Evolutionary conservation across 2,329 filamentous ascomycete species (phyloP), one percentile per base, ranked within the genome.

Genomic region (Claviceps sp.): DNA sequence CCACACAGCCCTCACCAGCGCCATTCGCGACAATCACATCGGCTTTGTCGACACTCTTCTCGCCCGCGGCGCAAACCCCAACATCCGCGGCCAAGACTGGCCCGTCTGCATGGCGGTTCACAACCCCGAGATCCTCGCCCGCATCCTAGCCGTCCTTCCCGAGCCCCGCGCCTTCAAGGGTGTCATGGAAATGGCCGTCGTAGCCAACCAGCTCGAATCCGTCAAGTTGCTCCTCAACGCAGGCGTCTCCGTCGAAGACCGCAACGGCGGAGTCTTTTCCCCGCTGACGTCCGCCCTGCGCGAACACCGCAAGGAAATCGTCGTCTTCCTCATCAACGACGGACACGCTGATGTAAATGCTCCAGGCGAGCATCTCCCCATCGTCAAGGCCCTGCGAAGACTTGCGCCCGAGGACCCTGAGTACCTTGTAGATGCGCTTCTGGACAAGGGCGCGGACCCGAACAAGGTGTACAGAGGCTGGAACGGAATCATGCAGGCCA

Each of bases 261-360:
- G 82, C 67, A 86, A 84, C 60, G 82, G 81, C 20, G 84, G 84
- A 50, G 83, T 86, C 48, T 87, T 87, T 68, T 84, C 80, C 0
- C 79, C 81, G 0, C 72, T 86, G 4, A 86, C 82, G 0, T 83
- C 80, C 0, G 80, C 81, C 8, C 78, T 85, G 52, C 79, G 82
- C 13, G 82, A 86, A 63, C 70, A 78, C 26, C 73, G 74, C 57
- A 77, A 74, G 45, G 74, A 77, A 0, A 84, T 85, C 52, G 79
- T 84, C 42, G 64, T 63, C 4, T 85, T 72, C 66, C 72, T 86
- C 9, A 70, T 86, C 53, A 72, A 78, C 48, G 75, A 81, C 55
- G 81, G 75, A 1, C 75, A 74, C 8, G 82, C 82, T 0, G 79
- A 85, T 59, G 74, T 80, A 45, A 85, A 85, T 61, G 71, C 78